Base-by-base conservation (phyloP, 148 eudicot species). In the Tetragonia tetragonoides region DNA sequence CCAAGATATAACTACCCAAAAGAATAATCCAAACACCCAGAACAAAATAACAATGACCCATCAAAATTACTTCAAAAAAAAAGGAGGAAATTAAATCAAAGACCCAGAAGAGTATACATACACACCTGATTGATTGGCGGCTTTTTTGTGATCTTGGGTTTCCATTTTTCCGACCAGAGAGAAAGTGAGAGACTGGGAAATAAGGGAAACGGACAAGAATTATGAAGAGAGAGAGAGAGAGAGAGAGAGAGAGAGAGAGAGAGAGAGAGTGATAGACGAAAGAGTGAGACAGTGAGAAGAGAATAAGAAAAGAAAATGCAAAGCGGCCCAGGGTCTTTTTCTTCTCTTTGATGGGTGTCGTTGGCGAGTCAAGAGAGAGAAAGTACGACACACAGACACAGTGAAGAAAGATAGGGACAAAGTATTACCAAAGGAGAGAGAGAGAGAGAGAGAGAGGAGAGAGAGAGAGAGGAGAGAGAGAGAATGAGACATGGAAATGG, bases 91-190 rank as follows among this genome's bases (percentile, higher is more conserved):
- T 37, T 14, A 14, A 9, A n/a, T 37, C 18, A 14, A 9, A 73
- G 59, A 57, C 57, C 20, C 51, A 51, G 66, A 67, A 39, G 41
- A 74, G 14, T 10, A 8, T 14, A 49, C 71, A 77, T 70, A 87
- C 71, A 77, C 67, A 87, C 90, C 88, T 81, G 82, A 68, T 42
- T 38, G 86, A 72, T 40, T 75, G 10, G 65, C 61, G 10, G 65
- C 61, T 65, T 71, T 83, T 70, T 63, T 77, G 39, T 77, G 86
- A 83, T 85, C 80, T 67, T 77, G 82, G 82, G 73, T 80, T 71
- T 87, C 88, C 90, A 85, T 85, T 23, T 44, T 56, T 53, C 42
- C 60, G 47, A 83, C n/a, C 65, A 75, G 75, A 66, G 44, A 21
- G 69, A 72, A 62, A 75, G 62, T 34, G 56, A 28, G 38, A 44